Evolutionary conservation across 352 stramenopile species (phyloP), one percentile per base, ranked within the genome.

Genomic region (Phytopythium vexans): DNA sequence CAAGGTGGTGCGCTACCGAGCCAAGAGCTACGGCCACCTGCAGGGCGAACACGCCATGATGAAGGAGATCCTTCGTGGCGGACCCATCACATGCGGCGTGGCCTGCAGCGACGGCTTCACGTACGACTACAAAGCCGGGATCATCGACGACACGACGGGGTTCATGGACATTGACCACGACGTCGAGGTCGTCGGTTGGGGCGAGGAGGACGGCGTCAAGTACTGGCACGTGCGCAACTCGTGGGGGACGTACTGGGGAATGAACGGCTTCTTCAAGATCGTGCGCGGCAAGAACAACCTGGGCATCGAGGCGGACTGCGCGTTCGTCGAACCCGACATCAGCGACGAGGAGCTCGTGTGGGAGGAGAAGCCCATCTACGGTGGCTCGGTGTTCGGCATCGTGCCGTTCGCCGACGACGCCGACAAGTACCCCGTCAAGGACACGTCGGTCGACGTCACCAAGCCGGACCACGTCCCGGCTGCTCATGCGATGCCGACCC

Each of bases 161-260:
- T 90, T 92, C 38, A 92, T 86, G 70, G 77, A 90, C 55, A 82
- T 95, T 62, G 80, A 94, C 58, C 84, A 94, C 68, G 84, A 92
- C 52, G 78, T 92, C 16, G 81, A 92, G 53, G 47, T 94, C 32
- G 84, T 94, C 33, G 97, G 96, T 10, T 99, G 95, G 94, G 96
- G 96, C 51, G 82, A 89, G 46, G 79, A 91, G 40, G 72, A 96
- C 51, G 75, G 89, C 57, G 66, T 93, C 58, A 95, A 97, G 72
- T 99, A 98, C 74, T 99, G 96, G 96, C 95, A 98, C 71, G 78
- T 98, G 35, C 92, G 97, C 54, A 98, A 99, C 86, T 89, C 89
- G 61, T 83, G 97, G 94, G 96, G 96, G 38, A 92, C 73, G 11
- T 92, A 92, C 61, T 98, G 95, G 95, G 96, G 96, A 31, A 96